These are phyloP conservation scores for Vitis hybrid DNA, from an alignment of 177 flowering plant genomes.

Conservation along the genomic window DNA sequence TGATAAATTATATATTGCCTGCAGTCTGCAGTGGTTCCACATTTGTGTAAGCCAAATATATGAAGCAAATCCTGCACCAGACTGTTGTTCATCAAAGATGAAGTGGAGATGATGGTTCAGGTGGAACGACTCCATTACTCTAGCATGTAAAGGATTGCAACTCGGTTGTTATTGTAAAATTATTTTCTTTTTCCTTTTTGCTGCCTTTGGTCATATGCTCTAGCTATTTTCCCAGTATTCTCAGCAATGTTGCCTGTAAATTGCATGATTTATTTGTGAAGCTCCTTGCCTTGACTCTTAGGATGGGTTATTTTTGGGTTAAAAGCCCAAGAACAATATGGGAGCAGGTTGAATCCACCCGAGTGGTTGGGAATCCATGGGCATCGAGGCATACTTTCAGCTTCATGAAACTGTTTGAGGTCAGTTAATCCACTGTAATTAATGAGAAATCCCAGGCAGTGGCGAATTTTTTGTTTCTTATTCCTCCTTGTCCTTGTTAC, in stretches of 20 bases:
- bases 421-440: too few relatives aligned
- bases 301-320: conserved; percentile 3
- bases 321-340: neutral
- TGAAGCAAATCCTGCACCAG: neutral
- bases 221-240: neutral
- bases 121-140: neutral
- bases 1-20: neutral
- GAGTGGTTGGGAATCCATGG: neutral
- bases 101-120: neutral
- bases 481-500: too few relatives aligned
- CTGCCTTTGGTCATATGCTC: neutral
- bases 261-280: conserved; percentile 14
- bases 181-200: neutral
- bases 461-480: too few relatives aligned
- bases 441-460: too few relatives aligned
- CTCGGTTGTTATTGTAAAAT: conserved; percentile 25
- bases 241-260: conserved; percentile 12
- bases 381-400: too few relatives aligned
- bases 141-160: conserved; percentile 12
- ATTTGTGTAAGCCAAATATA: neutral
- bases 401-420: too few relatives aligned
- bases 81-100: neutral
- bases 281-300: neutral
- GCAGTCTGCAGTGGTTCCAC: neutral
- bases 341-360: neutral